Evolutionary conservation across 2,329 filamentous ascomycete species (phyloP), one percentile per base, ranked within the genome.

Genomic region (Ceratocystis alfenasii): DNA sequence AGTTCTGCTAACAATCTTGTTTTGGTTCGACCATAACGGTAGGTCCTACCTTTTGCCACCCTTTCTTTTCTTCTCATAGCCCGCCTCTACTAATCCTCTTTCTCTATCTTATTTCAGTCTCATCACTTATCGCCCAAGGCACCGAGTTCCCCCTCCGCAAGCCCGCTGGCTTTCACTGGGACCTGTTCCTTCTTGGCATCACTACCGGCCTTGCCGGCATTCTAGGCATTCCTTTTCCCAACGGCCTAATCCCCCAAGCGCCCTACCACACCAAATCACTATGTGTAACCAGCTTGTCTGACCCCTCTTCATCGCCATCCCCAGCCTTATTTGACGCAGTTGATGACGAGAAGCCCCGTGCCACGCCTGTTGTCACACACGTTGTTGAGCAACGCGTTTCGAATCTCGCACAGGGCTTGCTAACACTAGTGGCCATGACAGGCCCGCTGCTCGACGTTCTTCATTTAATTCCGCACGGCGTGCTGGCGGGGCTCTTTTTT

Each of bases 11-110:
- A 95, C 90, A 0, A 85, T 95, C 25, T 76, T 95, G 3, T 95
- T 95, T 73, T 95, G 88, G 78, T 95, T 94, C 73, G 90, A 95
- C 72, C 90, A 95, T 72, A 95, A 94, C 70, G 87, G 87, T 89
- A 77, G 68, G 77, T 69, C 20, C 5, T 62, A 2, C 48, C 7
- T 59, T 46, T 61, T 44, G 0, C 6, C 46, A 0, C 17, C 8
- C 10, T 57, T 6, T 3, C 1, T 10, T 8, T 22, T 10, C 8
- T 22, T 25, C 22, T 55, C 22, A 3, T 36, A 36, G 33, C 8
- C 2, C 7, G 8, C 33, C 6, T 55, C 8, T 48, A 60, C 66
- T 68, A 66, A 30, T 7, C 0, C 12, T 36, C 17, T 48, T 20
- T 7, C 45, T 48, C 45, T 6, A 5, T 44, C n/a, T 50, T 22